Evolutionary conservation across 495 filamentous ascomycete species (phyloP), one percentile per base, ranked within the genome.

Genomic region (Penicillium angulare): DNA sequence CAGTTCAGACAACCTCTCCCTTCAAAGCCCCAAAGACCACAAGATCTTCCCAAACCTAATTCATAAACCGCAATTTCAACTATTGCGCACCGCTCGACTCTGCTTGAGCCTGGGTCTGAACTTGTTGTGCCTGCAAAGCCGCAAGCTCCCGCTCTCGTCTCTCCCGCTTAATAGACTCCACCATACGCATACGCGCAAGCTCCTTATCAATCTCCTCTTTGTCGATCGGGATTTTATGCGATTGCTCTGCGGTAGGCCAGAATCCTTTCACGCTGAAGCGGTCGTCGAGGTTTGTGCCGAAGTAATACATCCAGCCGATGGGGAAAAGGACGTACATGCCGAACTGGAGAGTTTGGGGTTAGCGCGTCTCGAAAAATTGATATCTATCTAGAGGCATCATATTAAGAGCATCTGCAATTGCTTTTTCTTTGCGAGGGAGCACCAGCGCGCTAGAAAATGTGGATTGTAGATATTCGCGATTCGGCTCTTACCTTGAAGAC

Each of bases 261-360:
- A 99, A 99, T 51, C 87, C 87, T 10, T 86, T 84, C 1, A 96
- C 88, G 36, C 78, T 63, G 76, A 99, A 99, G 51, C 87, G 86
- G 47, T 84, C 80, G 70, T 99, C 93, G 53, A 99, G 88, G 69
- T 99, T 99, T 35, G 91, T 96, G 66, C 93, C 93, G 77, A 97
- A 98, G 75, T 98, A 98, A 79, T 96, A 98, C 93, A 98, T 98
- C 76, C 93, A 89, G 53, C 88, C 91, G 59, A 98, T 97, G 18
- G 93, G 93, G 73, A 98, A 97, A 79, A 97, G 85, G 73, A 98
- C 86, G 76, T 97, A 98, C 80, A 92, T 87, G 74, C 92, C 90
- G 74, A 97, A 97, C 92, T 97, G 33, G 32, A 21, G 24, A 50
- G 57, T 45, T 20, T 35, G 39, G 16, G 17, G 21, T 26, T 26